Evolutionary conservation across 2,329 filamentous ascomycete genomes (phyloP), one percentile per base, ranked within the genome.

Genomic region (Capronia epimyces): DNA sequence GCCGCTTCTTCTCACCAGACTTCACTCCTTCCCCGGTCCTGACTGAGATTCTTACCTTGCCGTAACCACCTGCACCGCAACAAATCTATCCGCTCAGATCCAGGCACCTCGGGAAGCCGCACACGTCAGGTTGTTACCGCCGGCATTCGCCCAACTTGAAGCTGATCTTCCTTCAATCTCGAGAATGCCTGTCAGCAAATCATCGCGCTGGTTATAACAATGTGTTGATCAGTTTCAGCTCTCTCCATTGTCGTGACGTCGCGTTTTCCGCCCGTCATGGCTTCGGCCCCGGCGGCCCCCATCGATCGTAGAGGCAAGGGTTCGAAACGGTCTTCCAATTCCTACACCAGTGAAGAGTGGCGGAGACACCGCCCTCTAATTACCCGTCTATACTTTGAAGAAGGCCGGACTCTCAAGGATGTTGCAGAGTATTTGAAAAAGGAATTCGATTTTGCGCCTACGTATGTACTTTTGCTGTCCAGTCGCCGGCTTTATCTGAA

Each of bases 281-380:
- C 49, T 48, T 52, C 49, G 34, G 46, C 43, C 32, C 52, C 55
- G 27, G 13, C 25, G 18, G 44, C 52, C 15, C 48, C 36, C 12
- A 43, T 53, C 40, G 51, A 52, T 40, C 53, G 48, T 32, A 59
- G 53, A 42, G 49, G 46, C 32, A 60, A 55, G 49, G 36, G 46
- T 10, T 43, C 52, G 31, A 62, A 62, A 47, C 58, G 59, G 12
- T 59, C 59, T 12, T 58, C 59, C 25, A 60, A 62, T 46, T 62
- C 59, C 15, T 62, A 62, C 44, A 60, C 53, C 16, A 55, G 50
- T 21, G 59, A 62, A 22, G 59, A 62, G 46, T 62, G 59, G 59
- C 57, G 57, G 40, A 49, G 49, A 22, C 59, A 62, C 44, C 50
- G 59, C 12, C 54, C 59, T 6, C 43, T 59, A 16, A 62, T 62